Conservation (phyloP, 225 moss, liverwort and hornwort genomes). For the Polytrichum commune region DNA sequence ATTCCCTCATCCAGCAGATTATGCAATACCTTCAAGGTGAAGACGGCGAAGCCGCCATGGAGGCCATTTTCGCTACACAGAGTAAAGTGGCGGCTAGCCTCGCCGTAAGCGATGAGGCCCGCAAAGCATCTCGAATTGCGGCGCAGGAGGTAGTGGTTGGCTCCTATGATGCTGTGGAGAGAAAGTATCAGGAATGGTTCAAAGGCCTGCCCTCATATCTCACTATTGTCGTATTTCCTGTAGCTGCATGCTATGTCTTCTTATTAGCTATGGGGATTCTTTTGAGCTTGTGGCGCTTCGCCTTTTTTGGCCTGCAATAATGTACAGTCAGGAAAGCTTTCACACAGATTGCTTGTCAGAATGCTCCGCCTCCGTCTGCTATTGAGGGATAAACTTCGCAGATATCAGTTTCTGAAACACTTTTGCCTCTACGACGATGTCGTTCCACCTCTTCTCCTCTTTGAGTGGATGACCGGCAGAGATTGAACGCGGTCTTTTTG, state of each 20-base stretch:
- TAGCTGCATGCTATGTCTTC: not conserved
- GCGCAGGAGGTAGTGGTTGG: constrained; percentile 12
- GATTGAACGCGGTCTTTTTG: no score
- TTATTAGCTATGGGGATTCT: constrained; percentile 19
- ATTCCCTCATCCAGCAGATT: constrained; percentile 19
- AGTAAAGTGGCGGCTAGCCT: constrained; percentile 13
- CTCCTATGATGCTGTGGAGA: constrained; percentile 13
- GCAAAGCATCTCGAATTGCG: constrained; percentile 11
- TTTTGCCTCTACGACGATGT: no score
- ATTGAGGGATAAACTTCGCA: no score
- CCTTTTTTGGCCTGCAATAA: constrained; percentile 17
- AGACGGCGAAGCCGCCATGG: constrained; percentile 17
- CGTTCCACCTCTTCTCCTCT: no score
- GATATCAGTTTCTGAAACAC: no score
- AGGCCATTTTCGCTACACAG: constrained; percentile 8
- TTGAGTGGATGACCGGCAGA: no score
- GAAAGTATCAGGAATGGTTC: not conserved
- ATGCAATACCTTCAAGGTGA: constrained; percentile 19
- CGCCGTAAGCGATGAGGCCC: constrained; percentile 7
- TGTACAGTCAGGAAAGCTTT: no score
- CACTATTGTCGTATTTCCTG: not conserved
- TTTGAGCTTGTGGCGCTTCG: constrained; percentile 32
- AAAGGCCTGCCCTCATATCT: not conserved
- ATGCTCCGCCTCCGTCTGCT: no score
- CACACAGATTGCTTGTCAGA: no score